Conservation (phyloP, 192 early-diverging fungal genomes). For the Coemansia aciculifera region DNA sequence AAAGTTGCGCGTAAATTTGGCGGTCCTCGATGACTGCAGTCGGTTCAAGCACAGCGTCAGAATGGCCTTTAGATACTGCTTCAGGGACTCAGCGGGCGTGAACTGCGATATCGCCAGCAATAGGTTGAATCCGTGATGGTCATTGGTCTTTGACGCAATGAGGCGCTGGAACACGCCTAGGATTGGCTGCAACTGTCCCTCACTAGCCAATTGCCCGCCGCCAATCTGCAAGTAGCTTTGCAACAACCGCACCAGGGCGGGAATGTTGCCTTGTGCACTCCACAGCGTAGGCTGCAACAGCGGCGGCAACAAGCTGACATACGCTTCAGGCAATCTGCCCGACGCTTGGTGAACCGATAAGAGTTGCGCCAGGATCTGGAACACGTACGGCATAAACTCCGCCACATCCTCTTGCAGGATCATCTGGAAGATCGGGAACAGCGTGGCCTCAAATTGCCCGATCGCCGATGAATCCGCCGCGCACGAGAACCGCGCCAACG, state of each 20-base stretch:
- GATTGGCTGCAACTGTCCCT: conserved; percentile 74
- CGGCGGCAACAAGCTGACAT: conserved; percentile 71
- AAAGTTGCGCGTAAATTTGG: conserved; percentile 44
- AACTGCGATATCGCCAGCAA: conserved; percentile 75
- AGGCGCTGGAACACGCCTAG: conserved; percentile 95
- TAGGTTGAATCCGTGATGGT: conserved; percentile 84
- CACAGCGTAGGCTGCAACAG: conserved; percentile 86
- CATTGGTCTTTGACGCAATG: conserved; percentile 78
- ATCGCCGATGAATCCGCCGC: conserved; percentile 67
- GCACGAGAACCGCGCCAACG: conserved; percentile 83
- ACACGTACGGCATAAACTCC: conserved; percentile 96
- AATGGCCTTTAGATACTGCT: conserved; percentile 60
- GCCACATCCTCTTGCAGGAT: conserved; percentile 83
- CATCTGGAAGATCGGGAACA: conserved; percentile 87
- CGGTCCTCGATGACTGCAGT: conserved; percentile 46
- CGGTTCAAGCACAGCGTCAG: conserved; percentile 62
- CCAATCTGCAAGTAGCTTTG: conserved; percentile 83
- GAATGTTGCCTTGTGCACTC: conserved; percentile 88
- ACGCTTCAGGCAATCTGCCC: conserved; percentile 66
- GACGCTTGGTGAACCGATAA: conserved; percentile 69
- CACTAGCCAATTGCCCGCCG: conserved; percentile 64
- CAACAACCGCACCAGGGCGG: conserved; percentile 87
- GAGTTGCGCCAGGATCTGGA: conserved; percentile 92
- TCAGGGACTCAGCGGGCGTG: conserved; percentile 66
- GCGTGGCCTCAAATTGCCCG: conserved; percentile 76